Conservation (phyloP, 495 filamentous ascomycete genomes). For the Penicillium diatomitis region DNA sequence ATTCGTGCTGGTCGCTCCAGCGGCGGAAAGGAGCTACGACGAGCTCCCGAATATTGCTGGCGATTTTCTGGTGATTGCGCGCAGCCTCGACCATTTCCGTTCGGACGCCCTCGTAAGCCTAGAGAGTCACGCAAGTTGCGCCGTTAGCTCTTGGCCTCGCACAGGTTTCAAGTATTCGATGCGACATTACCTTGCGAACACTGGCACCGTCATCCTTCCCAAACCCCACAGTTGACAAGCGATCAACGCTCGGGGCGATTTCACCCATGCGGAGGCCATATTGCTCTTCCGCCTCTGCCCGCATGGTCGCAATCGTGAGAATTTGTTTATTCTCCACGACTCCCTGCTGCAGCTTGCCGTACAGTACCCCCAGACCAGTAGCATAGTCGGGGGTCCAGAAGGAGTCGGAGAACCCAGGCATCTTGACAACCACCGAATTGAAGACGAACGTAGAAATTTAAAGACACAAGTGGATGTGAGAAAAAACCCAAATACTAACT, state of each 20-base stretch:
- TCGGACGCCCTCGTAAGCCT: slow-evolving; percentile 95
- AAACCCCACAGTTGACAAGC: slow-evolving; percentile 70
- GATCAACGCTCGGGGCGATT: slow-evolving; percentile 76
- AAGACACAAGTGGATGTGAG: not conserved
- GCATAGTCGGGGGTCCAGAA: slow-evolving; percentile 96
- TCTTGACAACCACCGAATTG: slow-evolving; percentile 25
- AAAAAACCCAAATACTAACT: not conserved
- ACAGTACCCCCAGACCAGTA: slow-evolving; percentile 87
- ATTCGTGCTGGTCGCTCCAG: slow-evolving; percentile 92
- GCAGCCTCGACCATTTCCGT: slow-evolving; percentile 90
- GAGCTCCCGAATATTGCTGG: slow-evolving; percentile 88
- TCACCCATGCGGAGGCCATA: slow-evolving; percentile 76
- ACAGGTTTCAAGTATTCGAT: not conserved
- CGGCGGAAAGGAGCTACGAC: slow-evolving; percentile 88
- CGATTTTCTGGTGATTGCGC: slow-evolving; percentile 87
- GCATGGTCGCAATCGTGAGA: slow-evolving; percentile 80
- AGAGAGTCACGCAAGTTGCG: slow-evolving; percentile 1
- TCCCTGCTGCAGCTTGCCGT: slow-evolving; percentile 94
- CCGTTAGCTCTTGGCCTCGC: not conserved
- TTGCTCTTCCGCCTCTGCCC: slow-evolving; percentile 88
- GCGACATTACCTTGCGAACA: slow-evolving; percentile 64
- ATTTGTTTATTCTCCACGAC: slow-evolving; percentile 92
- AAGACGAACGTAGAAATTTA: not conserved
- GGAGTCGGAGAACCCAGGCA: slow-evolving; percentile 85
- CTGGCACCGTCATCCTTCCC: slow-evolving; percentile 91